phyloP scores from a whole-genome alignment of 1,139 yeast genomes.

The Zygotorulaspora mrakii region DNA sequence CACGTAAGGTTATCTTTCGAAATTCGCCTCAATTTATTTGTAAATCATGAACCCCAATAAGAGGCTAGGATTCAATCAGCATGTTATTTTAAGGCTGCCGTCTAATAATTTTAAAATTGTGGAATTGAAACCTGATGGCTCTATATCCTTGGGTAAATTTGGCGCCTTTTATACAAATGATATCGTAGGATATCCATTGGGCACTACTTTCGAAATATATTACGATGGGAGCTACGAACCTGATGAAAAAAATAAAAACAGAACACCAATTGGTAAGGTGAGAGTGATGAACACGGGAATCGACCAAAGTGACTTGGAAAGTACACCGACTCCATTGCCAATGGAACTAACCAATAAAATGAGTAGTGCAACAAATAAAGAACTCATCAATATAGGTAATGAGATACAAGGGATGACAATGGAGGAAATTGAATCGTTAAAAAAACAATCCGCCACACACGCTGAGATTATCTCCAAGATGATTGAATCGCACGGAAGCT shows the following conservation, averaged over 20 bases:
- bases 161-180: constrained; percentile 77
- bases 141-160: constrained; percentile 80
- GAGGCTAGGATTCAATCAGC: constrained; percentile 37
- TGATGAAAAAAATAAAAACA: constrained; percentile 26
- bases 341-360: constrained; percentile 37
- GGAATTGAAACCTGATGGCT: constrained; percentile 55
- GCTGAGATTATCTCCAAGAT: constrained; percentile 77
- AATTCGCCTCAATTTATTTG: not conserved
- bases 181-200: constrained; percentile 76
- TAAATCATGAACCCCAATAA: constrained; percentile 28
- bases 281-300: constrained; percentile 24
- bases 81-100: constrained; percentile 69
- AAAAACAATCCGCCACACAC: constrained; percentile 67
- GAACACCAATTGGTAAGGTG: constrained; percentile 32
- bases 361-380: constrained; percentile 61
- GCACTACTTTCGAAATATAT: constrained; percentile 82
- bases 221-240: constrained; percentile 46
- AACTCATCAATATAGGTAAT: constrained; percentile 69
- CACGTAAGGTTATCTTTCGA: too few relatives aligned
- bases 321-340: constrained; percentile 18
- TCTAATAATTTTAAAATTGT: constrained; percentile 74
- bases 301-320: constrained; percentile 37
- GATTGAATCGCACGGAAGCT: constrained; percentile 78
- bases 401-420: constrained; percentile 68
- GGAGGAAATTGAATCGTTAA: constrained; percentile 77